Evolutionary conservation across 768 basidiomycete species (phyloP).

Genomic region (Boletellus ananas): DNA sequence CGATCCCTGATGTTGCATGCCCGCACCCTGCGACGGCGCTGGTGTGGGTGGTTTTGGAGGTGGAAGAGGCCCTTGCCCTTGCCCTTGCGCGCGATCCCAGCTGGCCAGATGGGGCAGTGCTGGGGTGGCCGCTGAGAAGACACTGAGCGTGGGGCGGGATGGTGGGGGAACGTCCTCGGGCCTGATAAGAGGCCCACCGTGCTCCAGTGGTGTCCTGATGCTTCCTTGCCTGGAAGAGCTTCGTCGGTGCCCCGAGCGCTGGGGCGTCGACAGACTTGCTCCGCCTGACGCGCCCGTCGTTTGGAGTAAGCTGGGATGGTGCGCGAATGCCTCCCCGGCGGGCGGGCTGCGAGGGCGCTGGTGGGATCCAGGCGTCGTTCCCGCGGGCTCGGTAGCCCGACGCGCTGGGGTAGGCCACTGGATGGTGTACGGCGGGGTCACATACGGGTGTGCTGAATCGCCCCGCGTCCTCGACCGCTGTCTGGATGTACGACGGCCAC

Average conservation of each 20-base stretch:
- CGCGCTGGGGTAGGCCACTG: slow-evolving; percentile 26
- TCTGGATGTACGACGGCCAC: slow-evolving; percentile 10
- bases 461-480: slow-evolving; percentile 16
- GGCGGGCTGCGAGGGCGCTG: not conserved
- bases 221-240: slow-evolving; percentile 20
- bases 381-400: slow-evolving; percentile 17
- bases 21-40: slow-evolving; percentile 3
- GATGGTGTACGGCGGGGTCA: slow-evolving; percentile 21
- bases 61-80: not conserved
- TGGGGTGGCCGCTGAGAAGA: slow-evolving; percentile 4
- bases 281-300: slow-evolving; percentile 1
- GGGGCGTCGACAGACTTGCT: slow-evolving; percentile 13
- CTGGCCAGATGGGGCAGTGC: slow-evolving; percentile 7
- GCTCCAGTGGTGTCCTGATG: slow-evolving; percentile 13
- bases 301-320: not conserved
- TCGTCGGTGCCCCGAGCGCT: slow-evolving; percentile 11
- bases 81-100: slow-evolving; percentile 10
- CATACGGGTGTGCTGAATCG: slow-evolving; percentile 23
- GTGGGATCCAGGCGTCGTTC: not conserved
- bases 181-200: slow-evolving; percentile 10
- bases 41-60: slow-evolving; percentile 3
- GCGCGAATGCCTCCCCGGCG: too few relatives aligned
- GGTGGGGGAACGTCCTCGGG: slow-evolving; percentile 19
- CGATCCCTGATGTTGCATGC: slow-evolving; percentile 20
- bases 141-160: slow-evolving; percentile 14